Evolutionary conservation across 1,284 basidiomycete genomes (phyloP).

Genomic region (Hemileia vastatrix): DNA sequence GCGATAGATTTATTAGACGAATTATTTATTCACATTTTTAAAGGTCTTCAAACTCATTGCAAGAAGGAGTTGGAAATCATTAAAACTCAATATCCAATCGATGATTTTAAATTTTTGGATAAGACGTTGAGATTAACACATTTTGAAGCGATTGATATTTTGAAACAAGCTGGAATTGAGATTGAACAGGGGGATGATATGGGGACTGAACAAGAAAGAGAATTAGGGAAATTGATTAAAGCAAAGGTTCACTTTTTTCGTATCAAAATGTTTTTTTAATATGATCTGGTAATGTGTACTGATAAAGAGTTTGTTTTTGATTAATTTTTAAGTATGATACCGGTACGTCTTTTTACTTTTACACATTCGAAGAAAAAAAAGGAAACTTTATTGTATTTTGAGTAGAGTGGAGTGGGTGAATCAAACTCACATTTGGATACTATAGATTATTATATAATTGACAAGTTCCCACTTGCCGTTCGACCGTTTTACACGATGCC

Average conservation of each 20-base stretch:
- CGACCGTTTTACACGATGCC: constrained; percentile 99
- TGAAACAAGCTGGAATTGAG: constrained; percentile 44
- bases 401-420: too few species aligned
- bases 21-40: constrained; percentile 43
- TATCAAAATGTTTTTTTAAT: too few species aligned
- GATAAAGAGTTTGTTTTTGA: too few species aligned
- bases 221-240: constrained; percentile 17
- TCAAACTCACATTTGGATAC: constrained; percentile 62
- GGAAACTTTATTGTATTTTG: too few species aligned
- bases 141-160: constrained; percentile 71
- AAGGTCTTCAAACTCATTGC: constrained; percentile 54
- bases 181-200: constrained; percentile 61
- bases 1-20: constrained; percentile 40
- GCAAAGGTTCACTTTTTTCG: constrained; percentile 2
- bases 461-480: constrained; percentile 87
- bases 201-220: constrained; percentile 48
- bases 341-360: not conserved
- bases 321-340: not conserved
- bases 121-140: constrained; percentile 57
- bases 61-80: constrained; percentile 69
- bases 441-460: constrained; percentile 94
- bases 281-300: too few species aligned
- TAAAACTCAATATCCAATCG: constrained; percentile 76
- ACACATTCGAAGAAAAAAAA: not conserved
- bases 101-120: constrained; percentile 46